phyloP scores from a whole-genome alignment of 805 yeast genomes.

The Cyberlindnera maclurae region DNA sequence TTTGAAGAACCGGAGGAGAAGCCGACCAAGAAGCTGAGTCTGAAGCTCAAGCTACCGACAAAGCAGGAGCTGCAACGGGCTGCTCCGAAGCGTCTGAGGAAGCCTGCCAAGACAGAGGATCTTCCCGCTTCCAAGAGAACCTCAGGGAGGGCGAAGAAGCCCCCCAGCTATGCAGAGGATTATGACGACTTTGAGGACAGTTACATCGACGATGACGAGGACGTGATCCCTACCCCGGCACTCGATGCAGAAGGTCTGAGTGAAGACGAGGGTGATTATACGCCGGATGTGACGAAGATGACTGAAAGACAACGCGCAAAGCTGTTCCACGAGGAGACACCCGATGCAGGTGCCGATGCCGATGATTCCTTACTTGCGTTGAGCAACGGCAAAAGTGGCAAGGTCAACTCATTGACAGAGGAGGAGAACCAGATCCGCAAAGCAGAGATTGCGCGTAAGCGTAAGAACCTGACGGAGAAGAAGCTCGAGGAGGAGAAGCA shows the following conservation, averaged over 20 bases:
- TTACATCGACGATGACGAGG: conserved; percentile 8
- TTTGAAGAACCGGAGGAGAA: conserved; percentile 11
- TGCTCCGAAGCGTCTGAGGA: conserved; percentile 1
- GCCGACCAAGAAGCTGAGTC: conserved; percentile 9
- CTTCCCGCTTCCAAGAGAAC: conserved; percentile 3
- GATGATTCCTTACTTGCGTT: conserved; percentile 4
- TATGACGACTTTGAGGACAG: conserved; percentile 5
- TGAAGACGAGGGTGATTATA: conserved; percentile 2
- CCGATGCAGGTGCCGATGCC: not conserved
- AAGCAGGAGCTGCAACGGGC: conserved; percentile 1
- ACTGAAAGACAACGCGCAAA: conserved; percentile 24
- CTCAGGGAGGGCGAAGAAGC: conserved; percentile 7
- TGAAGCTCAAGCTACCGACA: conserved; percentile 15
- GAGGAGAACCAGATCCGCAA: conserved; percentile 78
- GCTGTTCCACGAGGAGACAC: conserved; percentile 3
- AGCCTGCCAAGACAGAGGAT: not conserved
- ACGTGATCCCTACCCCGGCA: not conserved
- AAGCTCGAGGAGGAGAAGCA: conserved; percentile 86
- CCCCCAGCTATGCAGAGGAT: conserved; percentile 6
- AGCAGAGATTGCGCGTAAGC: conserved; percentile 81
- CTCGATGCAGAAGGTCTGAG: not conserved
- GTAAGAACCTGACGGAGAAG: conserved; percentile 78
- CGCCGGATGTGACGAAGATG: conserved; percentile 21
- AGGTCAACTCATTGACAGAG: conserved; percentile 60
- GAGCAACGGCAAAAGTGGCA: conserved; percentile 16